Evolutionary conservation across 306 rosid genomes (phyloP), one percentile per base, ranked within the genome.

Genomic region (Quercus agrifolia): DNA sequence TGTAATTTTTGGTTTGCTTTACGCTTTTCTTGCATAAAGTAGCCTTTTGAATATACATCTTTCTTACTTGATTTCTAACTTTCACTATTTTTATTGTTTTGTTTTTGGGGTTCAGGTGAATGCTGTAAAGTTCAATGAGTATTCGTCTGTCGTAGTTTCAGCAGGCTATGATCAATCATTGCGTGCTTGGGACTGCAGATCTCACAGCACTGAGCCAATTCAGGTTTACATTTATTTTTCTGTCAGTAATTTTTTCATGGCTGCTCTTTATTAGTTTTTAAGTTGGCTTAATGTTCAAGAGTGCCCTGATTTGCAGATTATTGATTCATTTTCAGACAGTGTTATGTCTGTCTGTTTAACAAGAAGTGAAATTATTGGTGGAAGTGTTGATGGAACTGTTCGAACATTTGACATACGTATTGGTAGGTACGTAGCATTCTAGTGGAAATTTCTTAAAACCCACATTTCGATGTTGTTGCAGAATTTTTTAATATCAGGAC

Each of bases 111-210:
- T 71, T 31, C 23, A 93, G 96, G 97, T 91, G 77, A 90, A 95
- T 89, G 96, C 96, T 73, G 97, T 95, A 15, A 92, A 93, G 81
- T 93, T 91, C 86, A 93, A 86, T 58, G 97, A 92, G 84, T 86
- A 91, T 77, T 82, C 92, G 1, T 93, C 98, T 59, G 88, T 95
- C 23, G 88, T 93, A 33, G 99, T 95, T 80, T 95, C 97, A 21
- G 97, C 97, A 1, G 97, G 99, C 38, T 95, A 90, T 86, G 96
- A 95, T 85, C 97, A 91, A 84, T 95, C 97, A 0, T 76, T 95
- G 89, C 96, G 98, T 52, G 96, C 94, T 85, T 93, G 98, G 99
- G 97, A 93, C 84, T 91, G 98, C 82, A 89, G 98, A 86, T 95
- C 99, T 76, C 96, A 95, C 74, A 95, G 97, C 86, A 91, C 90